Base-by-base conservation (phyloP, 495 filamentous ascomycete genomes). In the Pseudevernia furfuracea region DNA sequence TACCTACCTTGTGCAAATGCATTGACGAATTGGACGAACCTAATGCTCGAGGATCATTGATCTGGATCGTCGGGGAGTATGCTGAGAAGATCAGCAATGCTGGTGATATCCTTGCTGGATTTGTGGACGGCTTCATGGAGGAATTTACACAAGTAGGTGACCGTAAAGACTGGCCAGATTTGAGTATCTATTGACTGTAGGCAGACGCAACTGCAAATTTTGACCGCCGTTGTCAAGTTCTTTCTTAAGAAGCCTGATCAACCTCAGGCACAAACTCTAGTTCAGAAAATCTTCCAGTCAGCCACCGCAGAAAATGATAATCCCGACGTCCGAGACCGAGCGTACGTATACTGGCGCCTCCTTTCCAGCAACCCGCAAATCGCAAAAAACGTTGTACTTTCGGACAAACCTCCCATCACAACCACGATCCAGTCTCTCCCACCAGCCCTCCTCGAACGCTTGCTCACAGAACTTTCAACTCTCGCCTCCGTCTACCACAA, bases 401-500 rank as follows among this genome's bases (percentile, higher is more conserved):
- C 93, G 8, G 88, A 94, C 58, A 96, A 96, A 71, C 94, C 95
- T 4, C 85, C 92, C 36, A 99, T 99, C 73, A 87, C 89, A 39
- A 91, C 92, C 25, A 97, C 94, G 17, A 95, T 96, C 73, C 88
- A 86, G 67, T 91, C 90, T 59, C 83, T 97, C 25, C 92, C 95
- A 3, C 83, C 88, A 25, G 75, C 83, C 12, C 82, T 97, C 10
- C 86, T 98, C 23, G 92, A 97, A 38, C 85, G 90, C 68, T 85
- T 98, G 6, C 84, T 97, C 17, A 80, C 80, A 8, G 92, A 97
- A 74, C 84, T 98, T 19, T 96, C 92, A n/a, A 96, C 95, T 17
- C 84, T 98, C 28, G 91, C 94, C 3, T 97, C 93, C 17, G 94
- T 98, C n/a, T 98, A 98, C 77, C 94, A 97, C 82, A 97, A 96